Percentiles rank a stretch among this genome's conserved stretches.
phyloP scores from a whole-genome alignment of 1,139 yeast genomes.

The Sugiyamaella novakii region DNA sequence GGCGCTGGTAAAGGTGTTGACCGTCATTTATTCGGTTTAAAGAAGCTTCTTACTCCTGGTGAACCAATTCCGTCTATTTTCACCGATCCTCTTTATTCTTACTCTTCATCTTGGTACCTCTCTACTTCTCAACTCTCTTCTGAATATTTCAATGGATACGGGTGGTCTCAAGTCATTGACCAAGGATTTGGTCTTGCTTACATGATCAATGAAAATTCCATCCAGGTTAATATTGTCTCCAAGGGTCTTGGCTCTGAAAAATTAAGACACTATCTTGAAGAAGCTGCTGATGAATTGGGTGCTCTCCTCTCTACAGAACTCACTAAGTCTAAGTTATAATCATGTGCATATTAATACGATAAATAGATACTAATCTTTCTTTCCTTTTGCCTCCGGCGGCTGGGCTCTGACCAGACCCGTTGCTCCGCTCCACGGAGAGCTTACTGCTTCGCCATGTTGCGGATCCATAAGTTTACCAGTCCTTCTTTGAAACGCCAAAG shows the following conservation, averaged over 20 bases:
- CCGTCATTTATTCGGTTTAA: constrained; percentile 89
- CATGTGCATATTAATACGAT: constrained; percentile 5
- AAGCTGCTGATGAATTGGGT: constrained; percentile 81
- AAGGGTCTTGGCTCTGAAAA: constrained; percentile 70
- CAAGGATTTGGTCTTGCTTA: constrained; percentile 94
- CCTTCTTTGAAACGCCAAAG: no score
- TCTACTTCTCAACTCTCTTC: constrained; percentile 91
- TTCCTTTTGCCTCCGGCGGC: constrained; percentile 9
- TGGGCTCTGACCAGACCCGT: constrained; percentile 1
- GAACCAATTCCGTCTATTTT: constrained; percentile 71
- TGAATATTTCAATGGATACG: constrained; percentile 89
- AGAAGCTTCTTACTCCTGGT: constrained; percentile 64
- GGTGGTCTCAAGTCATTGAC: constrained; percentile 95
- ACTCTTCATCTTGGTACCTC: constrained; percentile 82
- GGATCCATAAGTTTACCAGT: no score
- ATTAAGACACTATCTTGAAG: constrained; percentile 68
- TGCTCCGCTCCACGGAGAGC: neutral
- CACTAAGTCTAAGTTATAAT: constrained; percentile 41
- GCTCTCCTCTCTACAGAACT: constrained; percentile 54
- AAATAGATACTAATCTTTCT: constrained; percentile 1
- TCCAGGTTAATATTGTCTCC: constrained; percentile 83
- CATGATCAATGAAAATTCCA: constrained; percentile 83
- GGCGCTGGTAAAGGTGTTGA: constrained; percentile 89
- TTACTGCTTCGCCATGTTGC: neutral
- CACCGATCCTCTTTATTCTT: constrained; percentile 71